Evolutionary conservation across 495 filamentous ascomycete genomes (phyloP).

Genomic region (Tirmania nivea): DNA sequence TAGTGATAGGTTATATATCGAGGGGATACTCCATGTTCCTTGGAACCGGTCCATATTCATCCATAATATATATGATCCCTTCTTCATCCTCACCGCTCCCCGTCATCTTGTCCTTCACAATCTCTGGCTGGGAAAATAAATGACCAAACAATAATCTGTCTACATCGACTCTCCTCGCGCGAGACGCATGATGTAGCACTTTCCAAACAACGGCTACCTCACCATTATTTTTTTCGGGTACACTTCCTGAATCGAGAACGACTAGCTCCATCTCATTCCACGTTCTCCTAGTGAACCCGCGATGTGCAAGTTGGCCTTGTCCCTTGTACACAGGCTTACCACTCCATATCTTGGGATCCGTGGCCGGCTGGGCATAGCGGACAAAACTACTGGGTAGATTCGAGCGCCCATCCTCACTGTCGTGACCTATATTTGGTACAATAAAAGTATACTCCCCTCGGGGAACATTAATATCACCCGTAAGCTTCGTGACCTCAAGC

Average conservation of each 20-base stretch:
- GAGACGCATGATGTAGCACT: neutral
- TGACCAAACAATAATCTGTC: neutral
- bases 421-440: neutral
- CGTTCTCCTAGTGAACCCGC: neutral
- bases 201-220: neutral
- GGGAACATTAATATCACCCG: neutral
- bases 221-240: neutral
- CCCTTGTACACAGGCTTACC: neutral
- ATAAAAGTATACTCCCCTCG: neutral
- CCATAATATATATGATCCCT: neutral
- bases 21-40: too few relatives aligned
- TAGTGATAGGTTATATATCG: too few relatives aligned
- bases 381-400: neutral
- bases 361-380: neutral
- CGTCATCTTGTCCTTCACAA: neutral
- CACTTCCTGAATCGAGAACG: neutral
- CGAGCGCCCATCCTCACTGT: neutral
- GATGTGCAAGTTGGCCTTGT: neutral
- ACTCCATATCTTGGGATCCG: neutral
- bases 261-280: neutral
- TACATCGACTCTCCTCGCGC: neutral
- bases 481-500: neutral
- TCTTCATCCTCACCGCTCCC: neutral
- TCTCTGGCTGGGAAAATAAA: neutral
- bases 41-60: neutral